Conservation (phyloP, 352 stramenopile species). For the Pythium oligandrum region DNA sequence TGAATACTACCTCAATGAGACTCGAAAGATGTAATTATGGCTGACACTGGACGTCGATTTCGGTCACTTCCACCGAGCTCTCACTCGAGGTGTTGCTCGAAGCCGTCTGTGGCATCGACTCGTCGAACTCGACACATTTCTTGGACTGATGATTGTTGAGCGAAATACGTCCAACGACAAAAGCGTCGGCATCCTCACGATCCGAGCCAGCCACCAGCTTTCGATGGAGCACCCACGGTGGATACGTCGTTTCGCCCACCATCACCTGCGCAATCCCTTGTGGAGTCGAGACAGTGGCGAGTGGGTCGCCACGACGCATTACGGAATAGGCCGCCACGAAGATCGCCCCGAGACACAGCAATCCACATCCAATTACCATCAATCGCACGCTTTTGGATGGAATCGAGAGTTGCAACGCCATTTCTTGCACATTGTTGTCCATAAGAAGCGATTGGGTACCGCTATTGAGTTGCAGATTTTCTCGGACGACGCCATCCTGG, state of each 20-base stretch:
- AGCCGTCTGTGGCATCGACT: too few relatives aligned
- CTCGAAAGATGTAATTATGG: too few relatives aligned
- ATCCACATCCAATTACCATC: slow-evolving; percentile 18
- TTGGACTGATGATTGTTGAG: too few relatives aligned
- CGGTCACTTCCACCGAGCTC: too few relatives aligned
- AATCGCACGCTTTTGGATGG: neutral
- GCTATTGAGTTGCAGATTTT: neutral
- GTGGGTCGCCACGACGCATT: neutral
- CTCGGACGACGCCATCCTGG: slow-evolving; percentile 19
- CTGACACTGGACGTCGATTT: too few relatives aligned
- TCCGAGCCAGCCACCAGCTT: too few relatives aligned
- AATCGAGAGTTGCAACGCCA: slow-evolving; percentile 1
- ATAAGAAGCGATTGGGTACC: neutral
- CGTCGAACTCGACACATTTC: too few relatives aligned
- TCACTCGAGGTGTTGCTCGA: too few relatives aligned
- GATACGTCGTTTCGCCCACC: slow-evolving; percentile 4
- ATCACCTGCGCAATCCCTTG: slow-evolving; percentile 5
- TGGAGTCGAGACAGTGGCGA: neutral
- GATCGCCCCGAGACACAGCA: slow-evolving; percentile 6
- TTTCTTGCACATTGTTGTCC: neutral
- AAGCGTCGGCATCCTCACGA: too few relatives aligned
- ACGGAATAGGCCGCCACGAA: neutral
- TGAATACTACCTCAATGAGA: too few relatives aligned
- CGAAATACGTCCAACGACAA: too few relatives aligned
- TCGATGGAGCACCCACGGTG: neutral